These are phyloP conservation scores for Acephala macrosclerotiorum DNA, from an alignment of 2,329 filamentous ascomycete species.

Conservation along the genomic window DNA sequence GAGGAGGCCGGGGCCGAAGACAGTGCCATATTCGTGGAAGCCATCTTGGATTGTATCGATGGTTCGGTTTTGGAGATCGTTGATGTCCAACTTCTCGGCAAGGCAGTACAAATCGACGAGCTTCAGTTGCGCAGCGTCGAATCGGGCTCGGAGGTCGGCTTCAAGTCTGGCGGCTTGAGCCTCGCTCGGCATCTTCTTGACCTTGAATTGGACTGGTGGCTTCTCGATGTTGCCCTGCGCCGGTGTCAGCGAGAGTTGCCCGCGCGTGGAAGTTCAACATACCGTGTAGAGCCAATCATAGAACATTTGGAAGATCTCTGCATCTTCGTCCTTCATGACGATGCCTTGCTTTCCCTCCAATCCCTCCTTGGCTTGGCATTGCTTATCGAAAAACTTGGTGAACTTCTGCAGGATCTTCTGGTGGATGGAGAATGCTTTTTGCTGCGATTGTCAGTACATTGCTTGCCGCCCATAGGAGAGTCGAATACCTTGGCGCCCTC, in stretches of 20 bases:
- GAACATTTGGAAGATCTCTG: conserved; percentile 24
- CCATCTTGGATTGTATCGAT: conserved; percentile 35
- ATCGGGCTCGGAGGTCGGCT: conserved; percentile 20
- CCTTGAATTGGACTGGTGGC: conserved; percentile 7
- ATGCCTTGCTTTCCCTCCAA: conserved; percentile 18
- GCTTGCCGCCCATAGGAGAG: no score
- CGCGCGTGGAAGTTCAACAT: not conserved
- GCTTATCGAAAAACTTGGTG: conserved; percentile 25
- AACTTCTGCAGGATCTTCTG: conserved; percentile 25
- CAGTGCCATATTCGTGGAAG: conserved; percentile 26
- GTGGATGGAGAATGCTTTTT: conserved; percentile 27
- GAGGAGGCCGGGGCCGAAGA: conserved; percentile 26
- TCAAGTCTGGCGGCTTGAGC: conserved; percentile 13
- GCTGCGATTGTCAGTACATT: conserved; percentile 15
- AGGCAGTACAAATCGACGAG: conserved; percentile 29
- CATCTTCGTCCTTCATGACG: conserved; percentile 25
- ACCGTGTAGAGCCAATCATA: conserved; percentile 27
- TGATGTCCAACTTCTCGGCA: conserved; percentile 26
- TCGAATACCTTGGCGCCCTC: conserved; percentile 6
- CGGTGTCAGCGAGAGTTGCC: not conserved
- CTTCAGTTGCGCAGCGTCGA: conserved; percentile 17
- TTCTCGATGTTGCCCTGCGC: conserved; percentile 16
- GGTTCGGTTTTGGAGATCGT: conserved; percentile 28
- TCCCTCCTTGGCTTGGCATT: conserved; percentile 14
- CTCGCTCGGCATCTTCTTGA: conserved; percentile 1